phyloP scores from a whole-genome alignment of 768 basidiomycete genomes.

The Inosperma sp. region DNA sequence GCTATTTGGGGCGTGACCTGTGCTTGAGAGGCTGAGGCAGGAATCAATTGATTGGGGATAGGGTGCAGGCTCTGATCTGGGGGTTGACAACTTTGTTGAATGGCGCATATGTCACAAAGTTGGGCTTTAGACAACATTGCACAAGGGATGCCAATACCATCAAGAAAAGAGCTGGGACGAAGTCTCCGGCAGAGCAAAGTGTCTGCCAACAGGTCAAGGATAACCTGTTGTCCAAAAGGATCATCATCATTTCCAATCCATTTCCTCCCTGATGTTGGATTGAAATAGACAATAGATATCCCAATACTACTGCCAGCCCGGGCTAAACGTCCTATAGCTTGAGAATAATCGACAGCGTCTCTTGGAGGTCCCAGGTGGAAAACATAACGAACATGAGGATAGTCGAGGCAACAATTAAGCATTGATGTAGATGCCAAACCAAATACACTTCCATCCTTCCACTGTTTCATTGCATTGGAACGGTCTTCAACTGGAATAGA shows the following conservation, averaged over 20 bases:
- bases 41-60: too few species aligned
- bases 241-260: neutral
- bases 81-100: neutral
- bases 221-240: neutral
- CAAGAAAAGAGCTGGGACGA: neutral
- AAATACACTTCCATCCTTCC: slow-evolving; percentile 1
- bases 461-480: neutral
- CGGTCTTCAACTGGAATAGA: neutral
- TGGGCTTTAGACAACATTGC: too few species aligned
- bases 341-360: too few species aligned
- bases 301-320: neutral
- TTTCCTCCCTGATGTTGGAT: neutral
- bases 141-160: neutral
- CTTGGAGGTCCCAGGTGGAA: too few species aligned
- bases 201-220: neutral
- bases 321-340: neutral
- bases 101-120: neutral
- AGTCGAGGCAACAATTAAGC: slow-evolving; percentile 7
- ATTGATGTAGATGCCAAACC: slow-evolving; percentile 1
- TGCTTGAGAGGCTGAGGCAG: too few species aligned
- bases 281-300: slow-evolving; percentile 3
- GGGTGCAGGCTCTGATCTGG: neutral
- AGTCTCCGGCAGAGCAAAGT: neutral
- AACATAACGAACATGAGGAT: neutral
- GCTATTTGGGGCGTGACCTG: too few species aligned